Base-by-base conservation (phyloP, 495 filamentous ascomycete species). In the Tuber magnatum region DNA sequence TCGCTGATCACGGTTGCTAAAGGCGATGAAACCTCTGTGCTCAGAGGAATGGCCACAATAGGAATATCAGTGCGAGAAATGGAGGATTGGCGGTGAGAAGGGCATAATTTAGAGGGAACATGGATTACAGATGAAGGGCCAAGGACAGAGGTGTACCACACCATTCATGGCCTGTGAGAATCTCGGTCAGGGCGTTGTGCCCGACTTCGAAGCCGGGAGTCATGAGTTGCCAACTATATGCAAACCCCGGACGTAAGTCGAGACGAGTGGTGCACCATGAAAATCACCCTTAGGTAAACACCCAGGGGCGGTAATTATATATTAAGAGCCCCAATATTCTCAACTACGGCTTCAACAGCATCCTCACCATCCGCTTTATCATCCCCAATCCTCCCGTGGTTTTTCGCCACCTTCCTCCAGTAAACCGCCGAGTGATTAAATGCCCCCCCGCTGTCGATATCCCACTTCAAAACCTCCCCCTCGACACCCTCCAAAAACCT, bases 351-450 rank as follows among this genome's bases (percentile, higher is more conserved):
- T 65, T 35, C 56, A 65, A 35, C 56, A 28, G 3, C 12, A 35
- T 65, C 18, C 56, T 35, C 28, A 20, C 28, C 28, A 74, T 44
- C 44, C 24, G 35, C 56, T 41, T 74, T 73, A 38, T 48, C 43
- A 69, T 38, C 20, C 35, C n/a, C 56, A 16, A 38, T 22, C 24
- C 68, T 71, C 56, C 56, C 28, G 42, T 40, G 41, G 35, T 4
- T 10, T 56, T n/a, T 24, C 6, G 20, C 22, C 39, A 39, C 44
- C 2, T 35, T 74, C 22, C 73, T 74, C 75, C 79, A 72, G 61
- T 81, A 81, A n/a, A 81, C 42, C 12, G 79, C 80, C 3, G 78
- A 77, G 70, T 81, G 77, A 61, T 81, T 81, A 71, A 81, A 81
- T 43, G 80, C 80, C 71, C 75, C 71, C n/a, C 80, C 80, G 38